phyloP scores from a whole-genome alignment of 2,329 filamentous ascomycete species.

The Talaromyces sp. region DNA sequence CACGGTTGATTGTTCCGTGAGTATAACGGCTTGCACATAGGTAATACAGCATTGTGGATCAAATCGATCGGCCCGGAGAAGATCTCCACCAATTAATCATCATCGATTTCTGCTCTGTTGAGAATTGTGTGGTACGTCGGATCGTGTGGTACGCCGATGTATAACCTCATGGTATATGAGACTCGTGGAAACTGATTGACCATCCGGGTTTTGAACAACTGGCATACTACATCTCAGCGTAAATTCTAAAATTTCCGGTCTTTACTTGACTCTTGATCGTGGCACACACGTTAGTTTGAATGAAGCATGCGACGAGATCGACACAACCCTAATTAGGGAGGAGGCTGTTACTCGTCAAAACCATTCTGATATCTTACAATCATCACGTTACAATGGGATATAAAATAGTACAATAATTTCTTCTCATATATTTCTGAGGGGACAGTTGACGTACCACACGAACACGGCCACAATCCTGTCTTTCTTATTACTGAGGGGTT shows the following conservation, averaged over 20 bases:
- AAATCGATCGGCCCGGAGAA: not conserved
- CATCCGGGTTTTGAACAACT: no score
- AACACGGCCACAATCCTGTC: not conserved
- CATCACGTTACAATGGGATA: not conserved
- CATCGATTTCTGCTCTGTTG: not conserved
- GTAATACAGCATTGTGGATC: not conserved
- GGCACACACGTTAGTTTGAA: not conserved
- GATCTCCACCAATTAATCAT: not conserved
- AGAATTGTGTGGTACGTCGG: not conserved
- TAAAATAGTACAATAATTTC: not conserved
- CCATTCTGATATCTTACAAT: not conserved
- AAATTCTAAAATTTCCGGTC: no score
- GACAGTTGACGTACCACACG: not conserved
- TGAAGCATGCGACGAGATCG: not conserved
- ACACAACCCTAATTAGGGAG: not conserved
- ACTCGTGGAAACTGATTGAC: not conserved
- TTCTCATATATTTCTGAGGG: not conserved
- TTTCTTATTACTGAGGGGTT: not conserved
- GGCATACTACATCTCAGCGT: no score
- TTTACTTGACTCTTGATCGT: not conserved
- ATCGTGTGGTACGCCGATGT: not conserved
- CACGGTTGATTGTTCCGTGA: not conserved
- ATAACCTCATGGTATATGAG: not conserved
- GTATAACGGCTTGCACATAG: not conserved
- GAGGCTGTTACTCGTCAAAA: not conserved